phyloP scores from a whole-genome alignment of 177 flowering plant genomes.

The Vitis hybrid region DNA sequence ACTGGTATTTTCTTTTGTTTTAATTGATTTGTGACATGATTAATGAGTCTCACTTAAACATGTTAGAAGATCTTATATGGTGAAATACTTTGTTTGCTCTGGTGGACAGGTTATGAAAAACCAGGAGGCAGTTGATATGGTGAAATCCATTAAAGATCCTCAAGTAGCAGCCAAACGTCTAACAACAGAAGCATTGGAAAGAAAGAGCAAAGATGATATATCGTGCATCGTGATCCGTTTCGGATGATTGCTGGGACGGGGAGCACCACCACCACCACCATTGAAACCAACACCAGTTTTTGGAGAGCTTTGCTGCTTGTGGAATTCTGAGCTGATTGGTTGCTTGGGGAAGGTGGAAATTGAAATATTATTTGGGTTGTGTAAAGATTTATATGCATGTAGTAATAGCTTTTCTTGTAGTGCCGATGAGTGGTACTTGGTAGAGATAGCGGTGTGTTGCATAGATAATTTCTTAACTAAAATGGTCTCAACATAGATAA shows the following conservation, averaged over 20 bases:
- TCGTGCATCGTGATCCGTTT: constrained; percentile 84
- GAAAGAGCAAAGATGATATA: constrained; percentile 85
- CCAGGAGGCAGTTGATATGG: constrained; percentile 70
- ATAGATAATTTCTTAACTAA: too few relatives aligned
- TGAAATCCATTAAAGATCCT: constrained; percentile 60
- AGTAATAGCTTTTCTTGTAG: background rate
- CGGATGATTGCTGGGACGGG: constrained; percentile 29
- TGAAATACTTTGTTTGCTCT: background rate
- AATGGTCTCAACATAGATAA: too few relatives aligned
- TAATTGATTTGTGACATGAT: too few relatives aligned
- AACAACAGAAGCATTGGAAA: constrained; percentile 64
- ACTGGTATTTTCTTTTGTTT: too few relatives aligned
- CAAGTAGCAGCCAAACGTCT: constrained; percentile 73
- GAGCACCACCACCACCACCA: too few relatives aligned
- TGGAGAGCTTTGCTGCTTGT: background rate
- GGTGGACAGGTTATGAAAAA: constrained; percentile 62
- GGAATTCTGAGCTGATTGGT: background rate
- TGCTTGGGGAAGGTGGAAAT: background rate
- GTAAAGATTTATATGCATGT: background rate
- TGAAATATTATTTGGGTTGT: background rate
- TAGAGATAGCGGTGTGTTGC: background rate
- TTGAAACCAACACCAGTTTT: background rate
- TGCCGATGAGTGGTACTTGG: background rate
- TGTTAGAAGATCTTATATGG: too few relatives aligned
- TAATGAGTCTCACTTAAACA: too few relatives aligned